Conservation (phyloP, 495 filamentous ascomycete genomes). For the Aspergillus nidulans region DNA sequence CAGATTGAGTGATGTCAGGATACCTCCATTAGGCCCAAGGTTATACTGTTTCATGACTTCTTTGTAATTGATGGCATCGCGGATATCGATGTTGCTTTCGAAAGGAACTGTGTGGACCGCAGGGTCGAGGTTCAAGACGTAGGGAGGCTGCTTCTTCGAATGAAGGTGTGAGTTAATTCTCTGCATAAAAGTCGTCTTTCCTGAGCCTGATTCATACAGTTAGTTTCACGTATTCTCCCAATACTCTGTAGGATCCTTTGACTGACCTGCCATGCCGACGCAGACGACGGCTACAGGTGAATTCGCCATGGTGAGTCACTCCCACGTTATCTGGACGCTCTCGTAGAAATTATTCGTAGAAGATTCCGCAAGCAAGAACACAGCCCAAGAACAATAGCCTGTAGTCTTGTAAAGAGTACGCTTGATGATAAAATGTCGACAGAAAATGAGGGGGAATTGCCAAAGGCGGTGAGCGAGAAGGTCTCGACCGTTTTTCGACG, state of each 20-base stretch:
- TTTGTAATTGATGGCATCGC: slow-evolving; percentile 98
- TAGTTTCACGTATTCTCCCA: background rate
- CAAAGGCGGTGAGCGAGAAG: slow-evolving; percentile 17
- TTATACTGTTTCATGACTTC: slow-evolving; percentile 99
- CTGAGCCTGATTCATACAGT: slow-evolving; percentile 58
- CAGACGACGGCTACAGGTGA: slow-evolving; percentile 77
- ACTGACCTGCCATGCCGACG: slow-evolving; percentile 86
- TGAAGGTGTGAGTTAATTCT: slow-evolving; percentile 50
- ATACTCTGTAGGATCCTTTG: background rate
- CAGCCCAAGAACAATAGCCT: background rate
- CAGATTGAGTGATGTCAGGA: slow-evolving; percentile 90
- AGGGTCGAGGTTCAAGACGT: slow-evolving; percentile 96
- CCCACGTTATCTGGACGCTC: background rate
- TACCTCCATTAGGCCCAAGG: slow-evolving; percentile 95
- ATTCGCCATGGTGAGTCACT: slow-evolving; percentile 35
- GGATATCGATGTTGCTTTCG: slow-evolving; percentile 97
- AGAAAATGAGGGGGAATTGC: slow-evolving; percentile 31
- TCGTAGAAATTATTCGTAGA: background rate
- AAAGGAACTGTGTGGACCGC: slow-evolving; percentile 96
- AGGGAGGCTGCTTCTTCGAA: slow-evolving; percentile 46
- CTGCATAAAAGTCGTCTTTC: slow-evolving; percentile 99
- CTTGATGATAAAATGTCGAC: slow-evolving; percentile 25
- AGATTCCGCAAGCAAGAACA: background rate
- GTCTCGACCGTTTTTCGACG: slow-evolving; percentile 32
- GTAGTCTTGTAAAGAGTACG: background rate